phyloP scores from a whole-genome alignment of 2,329 filamentous ascomycete species.

The Epichloe typhina region DNA sequence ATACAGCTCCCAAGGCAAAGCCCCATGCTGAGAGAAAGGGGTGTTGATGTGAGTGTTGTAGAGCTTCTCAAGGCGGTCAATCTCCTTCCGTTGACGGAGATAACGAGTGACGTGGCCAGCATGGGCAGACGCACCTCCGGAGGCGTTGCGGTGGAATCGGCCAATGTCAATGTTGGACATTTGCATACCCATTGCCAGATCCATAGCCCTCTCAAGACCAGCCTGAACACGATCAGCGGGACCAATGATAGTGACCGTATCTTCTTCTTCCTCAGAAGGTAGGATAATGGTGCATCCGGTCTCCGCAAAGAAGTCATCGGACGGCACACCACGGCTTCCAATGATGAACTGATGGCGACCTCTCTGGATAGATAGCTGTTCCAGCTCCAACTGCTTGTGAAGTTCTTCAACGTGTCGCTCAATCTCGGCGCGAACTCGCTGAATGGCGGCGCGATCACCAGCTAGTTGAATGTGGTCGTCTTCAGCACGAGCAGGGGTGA shows the following conservation, averaged over 20 bases:
- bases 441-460: conserved; percentile 73
- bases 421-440: conserved; percentile 66
- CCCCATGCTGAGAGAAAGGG: conserved; percentile 54
- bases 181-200: conserved; percentile 77
- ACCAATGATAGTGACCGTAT: conserved; percentile 75
- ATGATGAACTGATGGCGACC: conserved; percentile 92
- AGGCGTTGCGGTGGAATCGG: conserved; percentile 62
- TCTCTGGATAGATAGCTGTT: conserved; percentile 70
- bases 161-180: conserved; percentile 73
- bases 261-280: conserved; percentile 64
- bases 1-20: conserved; percentile 77
- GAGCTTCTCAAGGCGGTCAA: conserved; percentile 66
- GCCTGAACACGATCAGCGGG: conserved; percentile 58
- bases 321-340: conserved; percentile 64
- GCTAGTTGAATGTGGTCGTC: conserved; percentile 73
- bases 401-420: conserved; percentile 68
- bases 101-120: conserved; percentile 82
- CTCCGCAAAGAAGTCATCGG: conserved; percentile 77
- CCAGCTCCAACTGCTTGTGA: conserved; percentile 58
- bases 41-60: conserved; percentile 84
- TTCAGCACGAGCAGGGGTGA: conserved; percentile 50
- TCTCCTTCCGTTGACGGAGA: conserved; percentile 65
- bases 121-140: conserved; percentile 60
- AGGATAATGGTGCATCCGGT: conserved; percentile 85
- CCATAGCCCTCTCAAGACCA: conserved; percentile 73